A percentile compares a stretch with the other conserved stretches of the same genome.
Conservation (phyloP, 2,329 filamentous ascomycete species). For the Clonostachys byssicola region DNA sequence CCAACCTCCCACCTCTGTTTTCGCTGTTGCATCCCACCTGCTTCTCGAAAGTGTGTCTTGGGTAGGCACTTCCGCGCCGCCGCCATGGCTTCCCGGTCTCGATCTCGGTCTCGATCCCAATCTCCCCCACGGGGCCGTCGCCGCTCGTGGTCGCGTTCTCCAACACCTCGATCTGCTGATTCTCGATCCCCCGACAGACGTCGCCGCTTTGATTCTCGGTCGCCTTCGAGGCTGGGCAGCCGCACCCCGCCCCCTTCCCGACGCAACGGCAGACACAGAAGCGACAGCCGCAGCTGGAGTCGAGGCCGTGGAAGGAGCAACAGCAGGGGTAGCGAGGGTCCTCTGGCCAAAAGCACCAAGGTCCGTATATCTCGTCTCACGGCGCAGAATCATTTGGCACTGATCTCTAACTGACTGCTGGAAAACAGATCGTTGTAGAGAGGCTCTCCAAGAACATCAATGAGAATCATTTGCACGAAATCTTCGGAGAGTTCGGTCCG, state of each 20-base stretch:
- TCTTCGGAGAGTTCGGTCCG: constrained; percentile 83
- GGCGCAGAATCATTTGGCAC: not conserved
- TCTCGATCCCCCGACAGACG: constrained; percentile 22
- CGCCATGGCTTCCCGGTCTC: not conserved
- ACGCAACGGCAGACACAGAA: constrained; percentile 24
- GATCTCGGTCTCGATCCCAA: not conserved
- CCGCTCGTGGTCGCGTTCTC: constrained; percentile 25
- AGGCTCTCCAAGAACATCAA: constrained; percentile 94
- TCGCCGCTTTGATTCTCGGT: constrained; percentile 23
- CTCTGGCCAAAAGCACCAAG: constrained; percentile 46
- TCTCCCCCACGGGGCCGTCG: not conserved
- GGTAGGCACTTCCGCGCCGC: not conserved
- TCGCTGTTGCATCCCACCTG: too few relatives aligned
- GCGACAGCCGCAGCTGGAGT: constrained; percentile 21
- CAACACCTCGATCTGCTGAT: constrained; percentile 21
- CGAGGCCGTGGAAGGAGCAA: constrained; percentile 23
- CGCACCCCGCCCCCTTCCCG: constrained; percentile 16
- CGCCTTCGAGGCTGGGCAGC: constrained; percentile 17
- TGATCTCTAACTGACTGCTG: not conserved
- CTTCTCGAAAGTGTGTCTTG: not conserved
- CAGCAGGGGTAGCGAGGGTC: constrained; percentile 28
- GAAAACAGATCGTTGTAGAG: constrained; percentile 81
- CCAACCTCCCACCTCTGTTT: too few relatives aligned
- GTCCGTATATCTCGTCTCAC: constrained; percentile 20
- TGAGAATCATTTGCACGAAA: constrained; percentile 81